Base-by-base conservation (phyloP, 371 early-diverging fungal genomes). In the Apophysomyces ossiformis region DNA sequence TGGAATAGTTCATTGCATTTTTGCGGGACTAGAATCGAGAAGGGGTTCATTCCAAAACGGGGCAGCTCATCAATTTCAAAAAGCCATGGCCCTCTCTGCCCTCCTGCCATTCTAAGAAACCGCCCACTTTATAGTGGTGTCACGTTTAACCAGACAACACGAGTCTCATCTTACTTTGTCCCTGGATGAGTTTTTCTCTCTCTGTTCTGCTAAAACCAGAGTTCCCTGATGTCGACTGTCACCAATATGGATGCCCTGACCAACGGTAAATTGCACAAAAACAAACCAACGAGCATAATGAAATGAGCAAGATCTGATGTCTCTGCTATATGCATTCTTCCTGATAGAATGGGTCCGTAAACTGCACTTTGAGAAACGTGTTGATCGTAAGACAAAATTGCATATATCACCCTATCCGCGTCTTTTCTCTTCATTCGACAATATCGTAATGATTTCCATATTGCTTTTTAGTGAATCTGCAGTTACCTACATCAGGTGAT, bases 311-410 rank as follows among this genome's bases (percentile, higher is more conserved):
- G 13, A 18, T 12, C 32, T 26, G 32, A 26, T 26, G 32, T 26
- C 32, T 26, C 1, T 26, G 2, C 32, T 26, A 26, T 26, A 26
- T 26, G 32, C 32, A 26, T 26, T 26, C 12, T 18, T 64, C 16
- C 46, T 60, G 57, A 43, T 26, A 78, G 78, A 78, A 60, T 78
- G 78, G 78, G 74, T 75, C 45, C 66, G 66, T 66, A 78, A 78
- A 58, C 64, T 78, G 44, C 78, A 75, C 37, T 72, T 75, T 58
- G 73, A 75, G 36, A 75, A 75, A 18, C 75, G 72, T 57, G 70
- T 78, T 32, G 78, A 78, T 61, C 57, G 78, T 78, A 73, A 68
- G 67, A 44, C 8, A 16, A 57, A 21, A 32, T n/a, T 5, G 41
- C 32, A 9, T 43, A 36, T 50, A 21, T 7, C 7, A 8, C 50